Evolutionary conservation across 805 yeast species (phyloP).

Genomic region (Candida dajiaensis): DNA sequence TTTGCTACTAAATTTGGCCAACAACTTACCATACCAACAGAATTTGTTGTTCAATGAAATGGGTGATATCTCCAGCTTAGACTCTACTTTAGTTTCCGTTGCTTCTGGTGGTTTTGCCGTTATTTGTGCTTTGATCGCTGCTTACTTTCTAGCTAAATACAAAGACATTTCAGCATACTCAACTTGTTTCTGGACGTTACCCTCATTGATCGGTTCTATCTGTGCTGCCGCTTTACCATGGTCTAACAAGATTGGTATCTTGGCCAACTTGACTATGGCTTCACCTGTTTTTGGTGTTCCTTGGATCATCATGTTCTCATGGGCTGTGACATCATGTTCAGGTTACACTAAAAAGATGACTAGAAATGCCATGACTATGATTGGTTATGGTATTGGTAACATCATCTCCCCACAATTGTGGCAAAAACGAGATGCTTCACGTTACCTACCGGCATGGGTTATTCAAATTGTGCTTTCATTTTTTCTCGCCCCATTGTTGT

Average conservation of each 20-base stretch:
- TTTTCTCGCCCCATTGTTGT: conserved; percentile 37
- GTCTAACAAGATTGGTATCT: conserved; percentile 37
- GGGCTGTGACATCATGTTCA: conserved; percentile 31
- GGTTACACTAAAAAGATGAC: conserved; percentile 47
- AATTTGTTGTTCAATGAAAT: conserved; percentile 41
- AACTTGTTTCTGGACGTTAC: conserved; percentile 33
- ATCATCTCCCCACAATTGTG: conserved; percentile 53
- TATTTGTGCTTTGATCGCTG: conserved; percentile 30
- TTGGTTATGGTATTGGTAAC: conserved; percentile 43
- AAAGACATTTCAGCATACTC: conserved; percentile 34
- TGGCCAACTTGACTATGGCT: conserved; percentile 45
- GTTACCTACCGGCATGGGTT: conserved; percentile 43
- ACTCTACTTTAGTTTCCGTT: conserved; percentile 47
- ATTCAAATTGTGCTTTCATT: conserved; percentile 52
- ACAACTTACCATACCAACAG: conserved; percentile 49
- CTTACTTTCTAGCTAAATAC: conserved; percentile 17
- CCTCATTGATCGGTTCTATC: conserved; percentile 40
- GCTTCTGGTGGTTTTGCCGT: conserved; percentile 47
- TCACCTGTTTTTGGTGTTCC: conserved; percentile 39
- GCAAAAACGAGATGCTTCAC: conserved; percentile 41
- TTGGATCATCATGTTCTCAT: conserved; percentile 32
- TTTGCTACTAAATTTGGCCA: conserved; percentile 44
- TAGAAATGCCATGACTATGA: conserved; percentile 39
- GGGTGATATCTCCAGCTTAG: conserved; percentile 38
- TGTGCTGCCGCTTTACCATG: conserved; percentile 40